Conservation (phyloP, 805 yeast genomes). For the Cyberlindnera japonica region DNA sequence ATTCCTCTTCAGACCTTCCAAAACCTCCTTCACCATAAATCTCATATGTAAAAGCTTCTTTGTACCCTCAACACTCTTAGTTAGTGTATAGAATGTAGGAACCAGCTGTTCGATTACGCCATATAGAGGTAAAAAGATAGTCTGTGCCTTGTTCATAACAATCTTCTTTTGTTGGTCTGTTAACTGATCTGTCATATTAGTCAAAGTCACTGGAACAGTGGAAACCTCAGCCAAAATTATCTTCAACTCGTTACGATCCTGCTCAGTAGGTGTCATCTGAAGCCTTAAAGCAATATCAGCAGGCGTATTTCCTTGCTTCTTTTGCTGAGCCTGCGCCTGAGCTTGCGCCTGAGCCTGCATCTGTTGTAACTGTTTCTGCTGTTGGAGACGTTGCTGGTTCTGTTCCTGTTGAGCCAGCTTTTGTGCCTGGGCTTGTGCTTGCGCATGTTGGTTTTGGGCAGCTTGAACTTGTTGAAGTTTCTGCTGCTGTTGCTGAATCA, state of each 20-base stretch:
- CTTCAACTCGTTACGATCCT: conserved; percentile 57
- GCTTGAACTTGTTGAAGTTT: conserved; percentile 15
- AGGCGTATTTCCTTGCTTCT: background rate
- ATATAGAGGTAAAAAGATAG: conserved; percentile 48
- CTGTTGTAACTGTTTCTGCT: background rate
- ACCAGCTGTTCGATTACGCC: conserved; percentile 70
- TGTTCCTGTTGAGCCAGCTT: conserved; percentile 11
- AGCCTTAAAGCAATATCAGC: conserved; percentile 8
- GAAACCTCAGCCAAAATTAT: conserved; percentile 68
- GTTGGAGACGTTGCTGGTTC: conserved; percentile 10
- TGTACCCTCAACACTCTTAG: conserved; percentile 73
- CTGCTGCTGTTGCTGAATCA: conserved; percentile 14
- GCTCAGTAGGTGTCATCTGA: conserved; percentile 45
- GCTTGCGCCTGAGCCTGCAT: background rate
- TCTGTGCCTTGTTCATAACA: conserved; percentile 51
- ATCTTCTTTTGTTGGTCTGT: conserved; percentile 60
- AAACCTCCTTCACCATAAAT: conserved; percentile 70
- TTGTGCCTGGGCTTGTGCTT: conserved; percentile 10
- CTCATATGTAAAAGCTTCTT: conserved; percentile 74
- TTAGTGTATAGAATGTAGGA: conserved; percentile 72
- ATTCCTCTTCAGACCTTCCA: conserved; percentile 64
- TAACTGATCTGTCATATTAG: conserved; percentile 60
- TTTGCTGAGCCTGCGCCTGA: conserved; percentile 9
- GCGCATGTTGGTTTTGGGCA: conserved; percentile 21
- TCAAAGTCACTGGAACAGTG: conserved; percentile 58